A percentile compares a stretch with the other conserved stretches of the same genome.
phyloP scores from a whole-genome alignment of 106 monocot species.

The Chionographis japonica region DNA sequence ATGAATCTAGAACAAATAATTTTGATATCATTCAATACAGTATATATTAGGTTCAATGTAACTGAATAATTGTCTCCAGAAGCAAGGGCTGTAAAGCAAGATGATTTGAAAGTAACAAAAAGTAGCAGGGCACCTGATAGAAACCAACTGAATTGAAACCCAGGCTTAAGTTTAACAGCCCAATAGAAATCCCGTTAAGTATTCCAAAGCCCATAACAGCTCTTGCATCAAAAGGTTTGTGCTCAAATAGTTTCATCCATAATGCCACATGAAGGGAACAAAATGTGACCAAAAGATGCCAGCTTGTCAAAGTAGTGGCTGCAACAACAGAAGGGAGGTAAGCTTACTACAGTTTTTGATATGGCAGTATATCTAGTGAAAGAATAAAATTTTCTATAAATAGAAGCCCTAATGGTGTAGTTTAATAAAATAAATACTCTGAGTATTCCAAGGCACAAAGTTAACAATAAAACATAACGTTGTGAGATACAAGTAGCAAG shows the following conservation, averaged over 20 bases:
- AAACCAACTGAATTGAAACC: constrained; percentile 98
- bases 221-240: constrained; percentile 83
- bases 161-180: constrained; percentile 81
- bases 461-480: too few relatives aligned
- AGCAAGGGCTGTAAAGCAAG: background rate
- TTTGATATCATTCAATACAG: too few relatives aligned
- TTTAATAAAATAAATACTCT: too few relatives aligned
- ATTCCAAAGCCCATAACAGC: constrained; percentile 89
- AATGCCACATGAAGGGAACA: constrained; percentile 87
- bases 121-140: constrained; percentile 54
- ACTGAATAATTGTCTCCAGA: background rate
- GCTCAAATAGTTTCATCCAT: constrained; percentile 85
- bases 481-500: too few relatives aligned
- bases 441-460: too few relatives aligned
- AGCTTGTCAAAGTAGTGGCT: constrained; percentile 97
- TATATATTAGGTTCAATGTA: too few relatives aligned
- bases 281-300: constrained; percentile 97
- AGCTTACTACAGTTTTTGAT: too few relatives aligned
- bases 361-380: too few relatives aligned
- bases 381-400: too few relatives aligned
- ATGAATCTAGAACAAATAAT: too few relatives aligned
- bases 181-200: constrained; percentile 93
- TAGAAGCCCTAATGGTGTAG: too few relatives aligned
- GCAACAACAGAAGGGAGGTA: constrained; percentile 20
- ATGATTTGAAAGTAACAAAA: background rate